Evolutionary conservation across 805 yeast genomes (phyloP).

Genomic region (Naumovozyma baii): DNA sequence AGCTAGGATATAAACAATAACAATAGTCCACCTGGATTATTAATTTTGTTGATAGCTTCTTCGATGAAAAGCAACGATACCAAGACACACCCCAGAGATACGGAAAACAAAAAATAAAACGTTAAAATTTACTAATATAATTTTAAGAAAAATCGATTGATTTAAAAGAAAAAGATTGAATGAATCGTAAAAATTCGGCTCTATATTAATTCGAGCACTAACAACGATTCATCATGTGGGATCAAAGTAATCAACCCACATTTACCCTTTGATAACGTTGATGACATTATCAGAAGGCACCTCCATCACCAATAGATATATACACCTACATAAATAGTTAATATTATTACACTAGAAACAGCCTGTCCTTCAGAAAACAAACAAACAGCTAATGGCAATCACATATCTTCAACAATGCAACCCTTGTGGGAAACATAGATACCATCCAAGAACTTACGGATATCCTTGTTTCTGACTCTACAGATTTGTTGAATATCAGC

Average conservation of each 20-base stretch:
- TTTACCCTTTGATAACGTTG: neutral
- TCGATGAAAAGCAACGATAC: too few species aligned
- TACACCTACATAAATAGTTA: neutral
- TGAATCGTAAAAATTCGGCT: constrained; percentile 9
- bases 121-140: too few species aligned
- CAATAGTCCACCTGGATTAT: too few species aligned
- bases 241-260: neutral
- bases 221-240: constrained; percentile 7
- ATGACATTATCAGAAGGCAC: neutral
- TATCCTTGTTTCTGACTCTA: constrained; percentile 99
- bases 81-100: too few species aligned
- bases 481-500: constrained; percentile 97
- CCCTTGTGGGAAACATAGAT: constrained; percentile 97
- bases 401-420: constrained; percentile 59
- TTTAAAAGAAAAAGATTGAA: neutral
- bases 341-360: neutral
- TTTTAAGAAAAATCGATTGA: neutral
- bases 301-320: neutral
- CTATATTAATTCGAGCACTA: constrained; percentile 14
- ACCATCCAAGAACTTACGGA: constrained; percentile 99
- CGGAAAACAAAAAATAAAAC: too few species aligned
- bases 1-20: too few species aligned
- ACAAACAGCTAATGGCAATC: constrained; percentile 12
- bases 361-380: neutral
- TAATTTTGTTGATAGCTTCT: too few species aligned